Percentiles rank a stretch among this genome's conserved stretches.
These are phyloP conservation scores for Nicotiana sylvestris DNA, from an alignment of 257 asterid genomes.

Conservation along the genomic window DNA sequence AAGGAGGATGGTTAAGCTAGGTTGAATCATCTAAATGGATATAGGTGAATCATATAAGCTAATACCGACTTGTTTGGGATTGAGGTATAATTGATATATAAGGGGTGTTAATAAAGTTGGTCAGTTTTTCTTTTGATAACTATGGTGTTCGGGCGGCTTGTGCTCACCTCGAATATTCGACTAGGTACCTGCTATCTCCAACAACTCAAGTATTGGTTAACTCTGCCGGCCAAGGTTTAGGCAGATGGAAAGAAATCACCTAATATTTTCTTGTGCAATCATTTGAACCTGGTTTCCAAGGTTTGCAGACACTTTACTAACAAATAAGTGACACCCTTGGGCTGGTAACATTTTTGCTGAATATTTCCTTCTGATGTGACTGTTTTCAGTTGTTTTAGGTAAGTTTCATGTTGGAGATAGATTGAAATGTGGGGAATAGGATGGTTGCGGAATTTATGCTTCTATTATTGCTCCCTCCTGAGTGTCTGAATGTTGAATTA, in stretches of 20 bases:
- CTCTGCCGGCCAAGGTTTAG: no score
- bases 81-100: neutral
- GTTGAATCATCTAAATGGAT: neutral
- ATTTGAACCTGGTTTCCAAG: no score
- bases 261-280: no score
- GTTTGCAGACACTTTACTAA: no score
- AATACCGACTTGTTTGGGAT: neutral
- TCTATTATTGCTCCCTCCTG: neutral
- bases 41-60: neutral
- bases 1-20: neutral
- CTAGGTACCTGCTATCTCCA: no score
- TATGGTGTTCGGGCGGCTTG: no score
- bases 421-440: neutral
- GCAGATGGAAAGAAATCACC: no score
- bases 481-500: neutral
- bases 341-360: neutral
- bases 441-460: neutral
- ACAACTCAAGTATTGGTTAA: no score
- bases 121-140: no score
- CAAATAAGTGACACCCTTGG: no score
- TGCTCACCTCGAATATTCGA: no score
- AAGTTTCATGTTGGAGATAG: neutral
- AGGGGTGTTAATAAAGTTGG: neutral
- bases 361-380: neutral
- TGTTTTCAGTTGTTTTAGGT: neutral